Evolutionary conservation across 805 yeast genomes (phyloP).

Genomic region (Lipomyces sp.): DNA sequence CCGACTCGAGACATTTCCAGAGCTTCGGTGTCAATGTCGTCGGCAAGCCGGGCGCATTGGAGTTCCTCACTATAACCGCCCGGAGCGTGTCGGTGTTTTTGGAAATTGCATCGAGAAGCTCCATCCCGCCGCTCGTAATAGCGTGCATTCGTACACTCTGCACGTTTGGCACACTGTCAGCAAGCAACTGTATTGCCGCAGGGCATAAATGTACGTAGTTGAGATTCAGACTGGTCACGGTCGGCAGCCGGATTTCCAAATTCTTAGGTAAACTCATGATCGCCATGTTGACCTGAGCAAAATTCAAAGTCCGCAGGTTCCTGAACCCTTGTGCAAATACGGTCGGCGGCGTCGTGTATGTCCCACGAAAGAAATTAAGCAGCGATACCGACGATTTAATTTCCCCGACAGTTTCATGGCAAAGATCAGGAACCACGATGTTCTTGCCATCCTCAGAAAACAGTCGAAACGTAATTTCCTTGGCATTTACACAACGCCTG

Average conservation of each 20-base stretch:
- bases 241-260: constrained; percentile 2
- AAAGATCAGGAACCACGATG: no score
- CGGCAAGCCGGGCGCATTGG: constrained; percentile 1
- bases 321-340: constrained; percentile 18
- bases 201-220: constrained; percentile 6
- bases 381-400: constrained; percentile 4
- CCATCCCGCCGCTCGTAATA: constrained; percentile 15
- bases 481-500: no score
- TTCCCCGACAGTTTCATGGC: no score
- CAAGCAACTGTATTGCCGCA: constrained; percentile 11
- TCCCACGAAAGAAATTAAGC: constrained; percentile 12
- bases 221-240: constrained; percentile 1
- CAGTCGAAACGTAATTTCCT: no score
- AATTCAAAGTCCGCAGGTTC: constrained; percentile 5
- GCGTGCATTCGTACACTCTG: constrained; percentile 6
- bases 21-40: constrained; percentile 4
- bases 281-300: constrained; percentile 17
- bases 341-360: constrained; percentile 16
- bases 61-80: constrained; percentile 8
- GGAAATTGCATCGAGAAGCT: constrained; percentile 10
- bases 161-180: constrained; percentile 14
- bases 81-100: constrained; percentile 9
- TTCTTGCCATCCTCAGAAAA: no score
- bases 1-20: constrained; percentile 10
- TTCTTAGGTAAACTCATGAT: no score